These are phyloP conservation scores for Cryptococcus sp. DNA, from an alignment of 1,284 basidiomycete species.

Conservation along the genomic window DNA sequence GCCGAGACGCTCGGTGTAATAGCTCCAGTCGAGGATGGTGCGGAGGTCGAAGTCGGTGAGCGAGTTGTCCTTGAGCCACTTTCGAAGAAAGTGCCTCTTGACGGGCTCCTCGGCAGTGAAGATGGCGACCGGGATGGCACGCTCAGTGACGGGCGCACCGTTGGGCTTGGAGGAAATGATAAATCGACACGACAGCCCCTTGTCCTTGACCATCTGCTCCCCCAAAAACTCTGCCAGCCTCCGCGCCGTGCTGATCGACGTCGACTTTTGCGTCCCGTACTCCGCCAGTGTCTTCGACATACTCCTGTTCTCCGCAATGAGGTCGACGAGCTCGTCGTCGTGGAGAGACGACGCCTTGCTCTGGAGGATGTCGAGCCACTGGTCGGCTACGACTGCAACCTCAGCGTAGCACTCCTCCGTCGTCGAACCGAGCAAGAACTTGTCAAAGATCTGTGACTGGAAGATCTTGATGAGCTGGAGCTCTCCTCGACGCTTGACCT, in stretches of 20 bases:
- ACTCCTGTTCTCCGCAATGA: conserved; percentile 97
- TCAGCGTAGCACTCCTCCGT: conserved; percentile 94
- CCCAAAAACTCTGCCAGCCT: conserved; percentile 96
- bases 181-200: conserved; percentile 97
- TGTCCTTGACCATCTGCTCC: conserved; percentile 99
- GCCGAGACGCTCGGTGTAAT: conserved; percentile 96
- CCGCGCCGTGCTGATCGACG: conserved; percentile 93
- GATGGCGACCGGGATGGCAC: conserved; percentile 97
- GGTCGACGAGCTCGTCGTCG: conserved; percentile 92
- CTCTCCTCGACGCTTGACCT: conserved; percentile 97
- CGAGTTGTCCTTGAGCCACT: conserved; percentile 93
- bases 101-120: conserved; percentile 92
- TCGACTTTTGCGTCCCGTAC: conserved; percentile 95
- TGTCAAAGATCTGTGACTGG: conserved; percentile 98
- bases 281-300: conserved; percentile 97
- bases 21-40: conserved; percentile 95
- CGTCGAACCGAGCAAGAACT: conserved; percentile 87
- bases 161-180: conserved; percentile 94
- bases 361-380: conserved; percentile 96
- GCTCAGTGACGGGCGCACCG: conserved; percentile 93
- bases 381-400: conserved; percentile 89
- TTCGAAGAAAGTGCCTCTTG: conserved; percentile 86
- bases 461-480: conserved; percentile 99
- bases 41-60: conserved; percentile 87
- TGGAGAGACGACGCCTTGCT: conserved; percentile 76